Evolutionary conservation across 2,329 filamentous ascomycete species (phyloP).

Genomic region (Zymoseptoria crescenta): DNA sequence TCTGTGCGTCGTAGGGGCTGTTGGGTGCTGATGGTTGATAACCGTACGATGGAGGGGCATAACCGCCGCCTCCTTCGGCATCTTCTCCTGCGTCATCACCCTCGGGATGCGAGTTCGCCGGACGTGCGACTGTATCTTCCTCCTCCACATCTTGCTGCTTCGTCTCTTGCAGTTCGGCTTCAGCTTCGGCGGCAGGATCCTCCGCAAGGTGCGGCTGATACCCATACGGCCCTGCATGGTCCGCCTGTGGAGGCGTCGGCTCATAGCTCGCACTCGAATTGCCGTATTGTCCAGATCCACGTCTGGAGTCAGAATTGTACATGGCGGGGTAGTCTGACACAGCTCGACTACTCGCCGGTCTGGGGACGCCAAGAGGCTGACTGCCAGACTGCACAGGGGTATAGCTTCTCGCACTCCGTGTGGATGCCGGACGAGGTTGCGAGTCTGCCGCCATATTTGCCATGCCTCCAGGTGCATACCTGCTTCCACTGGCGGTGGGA

Average conservation of each 20-base stretch:
- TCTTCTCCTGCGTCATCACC: neutral
- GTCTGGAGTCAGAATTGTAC: constrained; percentile 23
- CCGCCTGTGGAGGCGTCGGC: constrained; percentile 17
- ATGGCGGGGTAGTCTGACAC: constrained; percentile 24
- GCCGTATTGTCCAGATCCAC: constrained; percentile 22
- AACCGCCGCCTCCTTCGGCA: constrained; percentile 11
- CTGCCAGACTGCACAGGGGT: constrained; percentile 15
- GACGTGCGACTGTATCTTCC: constrained; percentile 4
- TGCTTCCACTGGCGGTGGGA: constrained; percentile 11
- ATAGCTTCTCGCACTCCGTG: constrained; percentile 19
- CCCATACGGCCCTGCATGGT: neutral
- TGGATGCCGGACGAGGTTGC: constrained; percentile 9
- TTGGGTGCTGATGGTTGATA: neutral
- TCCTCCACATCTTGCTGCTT: constrained; percentile 3
- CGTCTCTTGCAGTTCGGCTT: constrained; percentile 1
- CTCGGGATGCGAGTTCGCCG: constrained; percentile 3
- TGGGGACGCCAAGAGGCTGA: constrained; percentile 19
- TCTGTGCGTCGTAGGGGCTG: neutral
- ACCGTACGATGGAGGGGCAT: constrained; percentile 1
- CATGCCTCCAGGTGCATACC: constrained; percentile 14
- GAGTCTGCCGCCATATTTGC: constrained; percentile 6
- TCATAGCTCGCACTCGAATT: constrained; percentile 24
- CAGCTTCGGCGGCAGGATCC: neutral
- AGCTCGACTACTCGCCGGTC: constrained; percentile 21
- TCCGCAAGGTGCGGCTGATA: neutral